Conservation (phyloP, 73 alveolate species). For the Paramecium caudatum region DNA sequence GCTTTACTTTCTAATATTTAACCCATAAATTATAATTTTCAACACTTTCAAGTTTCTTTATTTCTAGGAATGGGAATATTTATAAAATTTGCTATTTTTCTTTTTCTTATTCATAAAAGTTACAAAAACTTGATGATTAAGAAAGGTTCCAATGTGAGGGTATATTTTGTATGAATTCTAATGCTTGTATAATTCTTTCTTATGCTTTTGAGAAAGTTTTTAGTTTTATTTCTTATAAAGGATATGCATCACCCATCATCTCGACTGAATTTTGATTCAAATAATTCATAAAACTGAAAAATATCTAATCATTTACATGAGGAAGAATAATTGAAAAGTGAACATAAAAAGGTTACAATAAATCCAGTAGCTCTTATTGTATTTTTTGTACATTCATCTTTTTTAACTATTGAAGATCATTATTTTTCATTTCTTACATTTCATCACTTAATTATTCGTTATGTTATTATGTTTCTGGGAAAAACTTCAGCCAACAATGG, state of each 20-base stretch:
- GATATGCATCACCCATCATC: background rate
- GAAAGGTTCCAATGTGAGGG: constrained; percentile 38
- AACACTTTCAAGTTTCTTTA: background rate
- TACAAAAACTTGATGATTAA: background rate
- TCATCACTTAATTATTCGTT: too few relatives aligned
- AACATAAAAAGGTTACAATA: too few relatives aligned
- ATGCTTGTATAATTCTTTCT: background rate
- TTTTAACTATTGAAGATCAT: too few relatives aligned
- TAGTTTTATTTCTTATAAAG: background rate
- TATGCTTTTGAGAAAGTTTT: background rate
- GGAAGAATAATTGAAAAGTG: background rate
- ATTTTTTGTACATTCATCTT: too few relatives aligned
- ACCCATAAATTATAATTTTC: constrained; percentile 19
- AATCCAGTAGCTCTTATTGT: too few relatives aligned
- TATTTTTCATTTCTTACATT: too few relatives aligned
- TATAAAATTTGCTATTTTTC: background rate
- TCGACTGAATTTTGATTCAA: background rate
- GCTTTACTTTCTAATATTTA: background rate
- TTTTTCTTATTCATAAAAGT: background rate
- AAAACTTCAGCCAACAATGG: too few relatives aligned
- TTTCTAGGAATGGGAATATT: constrained; percentile 1
- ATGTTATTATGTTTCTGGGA: too few relatives aligned
- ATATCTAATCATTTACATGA: background rate
- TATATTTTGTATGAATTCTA: background rate
- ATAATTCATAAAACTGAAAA: background rate